Evolutionary conservation across 495 filamentous ascomycete genomes (phyloP), one percentile per base, ranked within the genome.

Genomic region (Pyronema omphalodes): DNA sequence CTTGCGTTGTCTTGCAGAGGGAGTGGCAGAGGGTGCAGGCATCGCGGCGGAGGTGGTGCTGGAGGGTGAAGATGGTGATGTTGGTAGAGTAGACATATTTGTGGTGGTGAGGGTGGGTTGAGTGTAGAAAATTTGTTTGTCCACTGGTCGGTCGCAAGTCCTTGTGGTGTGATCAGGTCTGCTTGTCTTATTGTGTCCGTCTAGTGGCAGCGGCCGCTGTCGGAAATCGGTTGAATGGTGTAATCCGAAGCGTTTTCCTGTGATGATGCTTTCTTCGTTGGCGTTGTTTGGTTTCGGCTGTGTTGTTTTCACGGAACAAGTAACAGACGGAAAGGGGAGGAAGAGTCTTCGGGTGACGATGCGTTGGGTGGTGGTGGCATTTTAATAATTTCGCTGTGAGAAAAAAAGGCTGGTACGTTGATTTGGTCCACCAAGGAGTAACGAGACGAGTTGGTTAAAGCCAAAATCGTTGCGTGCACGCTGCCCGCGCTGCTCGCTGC

Each of bases 11-110:
- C 55, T 63, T 29, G 23, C 23, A 29, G 23, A 29, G 23, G 23
- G 49, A 54, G 40, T 51, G 56, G 55, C 39, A 57, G 58, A 12
- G 55, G 61, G 50, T 39, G 50, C 41, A 49, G 58, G 34, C 44
- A 3, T 49, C 51, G 59, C 54, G 44, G 60, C 35, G 17, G 60
- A 65, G 15, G 61, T 55, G 15, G 63, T 60, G 49, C 54, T 56
- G 54, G 60, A 57, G n/a, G 56, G 44, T 7, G 63, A 63, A 39
- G 63, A 60, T 33, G 63, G 63, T n/a, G 63, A 56, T 44, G 62
- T 59, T n/a, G 60, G 62, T n/a, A 49, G 51, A n/a, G 61, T 47
- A 52, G 60, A 52, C 17, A 55, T 58, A 52, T 59, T 62, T 14
- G 56, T 50, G 33, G 59, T 23, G 44, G 9, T 19, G 44, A 47